These are phyloP conservation scores for Candida sp. DNA, from an alignment of 1,139 yeast genomes.

Conservation along the genomic window DNA sequence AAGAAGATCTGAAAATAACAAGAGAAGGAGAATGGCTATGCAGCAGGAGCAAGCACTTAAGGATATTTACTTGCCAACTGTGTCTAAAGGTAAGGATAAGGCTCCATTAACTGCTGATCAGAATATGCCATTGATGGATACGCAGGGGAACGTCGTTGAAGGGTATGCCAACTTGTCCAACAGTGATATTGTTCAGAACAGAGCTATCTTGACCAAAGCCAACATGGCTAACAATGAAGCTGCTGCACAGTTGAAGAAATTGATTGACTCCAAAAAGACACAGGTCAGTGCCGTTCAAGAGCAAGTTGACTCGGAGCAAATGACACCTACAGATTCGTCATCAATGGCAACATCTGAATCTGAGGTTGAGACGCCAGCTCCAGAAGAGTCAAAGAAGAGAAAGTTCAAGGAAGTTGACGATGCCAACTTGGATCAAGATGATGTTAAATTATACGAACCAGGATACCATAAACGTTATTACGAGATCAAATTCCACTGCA, in stretches of 20 bases:
- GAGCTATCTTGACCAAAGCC: slow-evolving; percentile 73
- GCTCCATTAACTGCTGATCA: slow-evolving; percentile 76
- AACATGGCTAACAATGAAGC: slow-evolving; percentile 77
- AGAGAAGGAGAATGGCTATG: slow-evolving; percentile 57
- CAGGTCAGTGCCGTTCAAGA: slow-evolving; percentile 42
- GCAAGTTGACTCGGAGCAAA: slow-evolving; percentile 15
- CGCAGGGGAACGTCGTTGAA: slow-evolving; percentile 69
- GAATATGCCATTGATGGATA: slow-evolving; percentile 79
- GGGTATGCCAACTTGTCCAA: slow-evolving; percentile 68
- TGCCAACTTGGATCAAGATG: slow-evolving; percentile 39
- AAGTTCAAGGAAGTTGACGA: slow-evolving; percentile 18
- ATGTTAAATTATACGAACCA: slow-evolving; percentile 79
- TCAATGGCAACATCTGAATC: slow-evolving; percentile 19
- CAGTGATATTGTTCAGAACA: slow-evolving; percentile 71
- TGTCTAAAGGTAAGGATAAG: slow-evolving; percentile 70
- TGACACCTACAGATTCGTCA: slow-evolving; percentile 8
- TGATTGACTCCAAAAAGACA: slow-evolving; percentile 33
- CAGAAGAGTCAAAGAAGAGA: slow-evolving; percentile 25
- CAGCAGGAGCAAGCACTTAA: slow-evolving; percentile 43
- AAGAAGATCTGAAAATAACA: slow-evolving; percentile 64
- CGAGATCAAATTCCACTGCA: slow-evolving; percentile 68
- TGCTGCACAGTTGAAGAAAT: slow-evolving; percentile 63
- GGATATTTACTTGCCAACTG: slow-evolving; percentile 36
- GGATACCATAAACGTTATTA: slow-evolving; percentile 90
- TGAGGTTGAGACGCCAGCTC: slow-evolving; percentile 21